Evolutionary conservation across 1,284 basidiomycete species (phyloP), one percentile per base, ranked within the genome.

Genomic region (Cutaneotrichosporon mucoides): DNA sequence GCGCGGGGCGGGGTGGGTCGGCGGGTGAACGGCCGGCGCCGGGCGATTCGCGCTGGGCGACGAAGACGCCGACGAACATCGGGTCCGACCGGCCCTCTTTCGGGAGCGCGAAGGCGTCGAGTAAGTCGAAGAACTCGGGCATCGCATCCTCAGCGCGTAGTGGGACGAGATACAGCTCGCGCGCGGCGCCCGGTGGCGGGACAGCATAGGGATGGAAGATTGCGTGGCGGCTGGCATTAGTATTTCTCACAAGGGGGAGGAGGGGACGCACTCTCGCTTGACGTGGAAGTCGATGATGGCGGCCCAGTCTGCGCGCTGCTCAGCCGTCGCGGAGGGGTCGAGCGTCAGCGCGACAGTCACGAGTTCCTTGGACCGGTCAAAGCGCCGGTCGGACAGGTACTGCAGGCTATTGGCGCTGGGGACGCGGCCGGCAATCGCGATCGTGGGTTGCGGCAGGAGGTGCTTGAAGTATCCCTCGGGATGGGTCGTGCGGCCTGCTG

Each of bases 111-210:
- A 90, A 82, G n/a, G 88, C 83, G 68, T 94, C 92, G 55, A 95
- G 78, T 1, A 95, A 81, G 65, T 93, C 89, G 62, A 94, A 83
- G 9, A 56, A n/a, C 33, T 49, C 55, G 24, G 55, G 55, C 33
- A 47, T 76, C 0, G 86, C 80, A 53, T 88, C 84, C 34, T 79
- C 81, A 12, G 88, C 82, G 15, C 83, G 80, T 5, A 96, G 76
- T 1, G 93, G 93, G 16, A 95, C 84, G 60, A 95, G 83, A 70
- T 97, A 97, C 38, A 95, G 78, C 73, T 97, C 93, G 64, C 88
- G 87, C 37, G 91, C 89, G 15, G 87, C 88, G 61, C 85, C 83
- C 63, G 84, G 77, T 6, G 90, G 88, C 82, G 82, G 55, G 8
- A 60, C 40, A 10, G 88, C 88, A 86, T 90, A 92, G 10, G 91